Percentiles rank a stretch among this genome's conserved stretches.
Evolutionary conservation across 23 red algal species (phyloP).

Genomic region (Gracilaria caudata): DNA sequence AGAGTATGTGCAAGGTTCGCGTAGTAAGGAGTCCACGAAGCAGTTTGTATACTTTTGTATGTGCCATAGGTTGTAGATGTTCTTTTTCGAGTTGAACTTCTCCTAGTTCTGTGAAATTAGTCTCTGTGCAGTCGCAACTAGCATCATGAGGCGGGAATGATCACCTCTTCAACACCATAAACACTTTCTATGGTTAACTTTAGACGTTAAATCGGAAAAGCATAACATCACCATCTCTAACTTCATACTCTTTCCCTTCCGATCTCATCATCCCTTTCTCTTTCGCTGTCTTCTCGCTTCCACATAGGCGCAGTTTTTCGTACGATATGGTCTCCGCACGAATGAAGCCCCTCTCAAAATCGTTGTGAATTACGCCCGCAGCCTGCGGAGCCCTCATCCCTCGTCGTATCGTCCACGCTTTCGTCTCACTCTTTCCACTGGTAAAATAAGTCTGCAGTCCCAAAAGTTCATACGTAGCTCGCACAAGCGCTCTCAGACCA

Average conservation of each 20-base stretch:
- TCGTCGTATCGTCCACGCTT: constrained; percentile 92
- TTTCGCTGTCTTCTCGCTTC: constrained; percentile 84
- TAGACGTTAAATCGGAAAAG: constrained; percentile 98
- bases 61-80: too few relatives aligned
- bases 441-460: constrained; percentile 97
- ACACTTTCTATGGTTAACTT: not conserved
- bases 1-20: too few relatives aligned
- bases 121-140: too few relatives aligned
- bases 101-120: too few relatives aligned
- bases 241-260: constrained; percentile 98
- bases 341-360: constrained; percentile 99
- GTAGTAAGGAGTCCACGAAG: too few relatives aligned
- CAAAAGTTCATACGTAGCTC: constrained; percentile 87
- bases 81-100: too few relatives aligned
- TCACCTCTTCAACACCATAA: not conserved
- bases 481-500: constrained; percentile 82
- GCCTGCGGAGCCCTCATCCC: constrained; percentile 95
- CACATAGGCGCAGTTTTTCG: constrained; percentile 70
- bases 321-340: constrained; percentile 90
- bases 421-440: constrained; percentile 89
- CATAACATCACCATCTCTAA: constrained; percentile 98
- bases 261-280: constrained; percentile 92
- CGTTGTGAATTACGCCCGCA: constrained; percentile 96
- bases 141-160: not conserved
- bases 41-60: too few relatives aligned